phyloP scores from a whole-genome alignment of 192 early-diverging fungal species.

The Rhizoclosmatium globosum region DNA sequence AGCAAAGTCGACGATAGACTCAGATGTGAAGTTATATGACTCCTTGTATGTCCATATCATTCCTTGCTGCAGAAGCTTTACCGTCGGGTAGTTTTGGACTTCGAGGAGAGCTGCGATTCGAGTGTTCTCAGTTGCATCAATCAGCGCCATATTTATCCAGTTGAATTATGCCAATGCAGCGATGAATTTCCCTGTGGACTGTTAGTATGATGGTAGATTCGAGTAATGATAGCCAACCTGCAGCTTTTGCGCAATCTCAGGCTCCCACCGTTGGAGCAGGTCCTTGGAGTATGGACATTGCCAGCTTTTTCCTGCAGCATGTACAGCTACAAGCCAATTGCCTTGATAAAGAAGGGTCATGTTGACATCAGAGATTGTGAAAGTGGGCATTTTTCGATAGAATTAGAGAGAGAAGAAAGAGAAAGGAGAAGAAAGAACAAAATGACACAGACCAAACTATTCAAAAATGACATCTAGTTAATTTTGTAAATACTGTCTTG shows the following conservation, averaged over 20 bases:
- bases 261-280: constrained; percentile 21
- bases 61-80: constrained; percentile 35
- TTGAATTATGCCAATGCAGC: constrained; percentile 24
- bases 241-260: constrained; percentile 18
- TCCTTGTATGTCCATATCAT: constrained; percentile 30
- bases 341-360: constrained; percentile 20
- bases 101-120: constrained; percentile 27
- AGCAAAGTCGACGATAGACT: constrained; percentile 19
- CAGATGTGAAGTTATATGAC: neutral
- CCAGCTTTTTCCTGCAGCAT: neutral
- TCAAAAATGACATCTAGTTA: too few species aligned
- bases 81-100: constrained; percentile 32
- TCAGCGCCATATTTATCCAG: constrained; percentile 15
- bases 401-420: too few species aligned
- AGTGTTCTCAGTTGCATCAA: constrained; percentile 27
- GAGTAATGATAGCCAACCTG: neutral
- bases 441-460: too few species aligned
- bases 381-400: neutral
- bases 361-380: constrained; percentile 32
- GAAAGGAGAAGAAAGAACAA: too few species aligned
- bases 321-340: constrained; percentile 24
- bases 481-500: too few species aligned
- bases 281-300: constrained; percentile 23
- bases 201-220: too few species aligned
- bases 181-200: constrained; percentile 19